Percentiles rank a stretch among this genome's conserved stretches.
These are phyloP conservation scores for Biscogniauxia mediterranea DNA, from an alignment of 2,329 filamentous ascomycete genomes.

Conservation along the genomic window DNA sequence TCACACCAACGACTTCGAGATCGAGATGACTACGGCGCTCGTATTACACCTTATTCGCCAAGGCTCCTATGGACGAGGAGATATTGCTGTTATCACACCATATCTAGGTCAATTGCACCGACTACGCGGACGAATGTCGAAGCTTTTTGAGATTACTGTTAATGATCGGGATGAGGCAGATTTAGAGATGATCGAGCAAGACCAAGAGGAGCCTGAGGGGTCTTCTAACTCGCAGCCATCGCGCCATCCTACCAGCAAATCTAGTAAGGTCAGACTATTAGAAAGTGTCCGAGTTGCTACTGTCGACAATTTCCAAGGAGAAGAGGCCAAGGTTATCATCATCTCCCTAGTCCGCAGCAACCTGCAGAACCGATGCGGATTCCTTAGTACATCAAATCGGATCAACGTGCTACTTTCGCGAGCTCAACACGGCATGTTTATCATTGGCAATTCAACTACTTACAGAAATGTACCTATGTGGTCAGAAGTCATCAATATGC, in stretches of 20 bases:
- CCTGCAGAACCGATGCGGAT: conserved; percentile 54
- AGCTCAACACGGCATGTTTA: conserved; percentile 67
- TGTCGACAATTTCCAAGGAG: conserved; percentile 75
- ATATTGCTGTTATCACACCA: conserved; percentile 70
- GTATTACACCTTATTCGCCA: conserved; percentile 65
- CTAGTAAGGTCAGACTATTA: conserved; percentile 42
- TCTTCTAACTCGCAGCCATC: background rate
- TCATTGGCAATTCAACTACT: conserved; percentile 66
- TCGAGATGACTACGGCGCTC: conserved; percentile 60
- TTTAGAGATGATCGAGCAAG: conserved; percentile 40
- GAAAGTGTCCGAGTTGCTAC: conserved; percentile 58
- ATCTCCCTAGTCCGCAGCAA: conserved; percentile 73
- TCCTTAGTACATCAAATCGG: conserved; percentile 63
- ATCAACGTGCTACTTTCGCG: conserved; percentile 69
- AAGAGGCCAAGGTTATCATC: conserved; percentile 70
- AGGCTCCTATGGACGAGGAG: conserved; percentile 54
- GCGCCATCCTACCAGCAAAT: conserved; percentile 1
- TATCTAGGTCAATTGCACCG: conserved; percentile 58
- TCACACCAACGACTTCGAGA: conserved; percentile 57
- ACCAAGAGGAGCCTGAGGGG: conserved; percentile 18
- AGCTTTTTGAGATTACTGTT: conserved; percentile 59
- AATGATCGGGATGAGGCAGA: conserved; percentile 61
- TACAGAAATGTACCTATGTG: conserved; percentile 61
- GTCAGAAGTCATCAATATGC: conserved; percentile 53
- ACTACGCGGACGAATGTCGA: conserved; percentile 44